A percentile compares a stretch with the other conserved stretches of the same genome.
These are phyloP conservation scores for Beta vulgaris DNA, from an alignment of 148 eudicot species.

Conservation along the genomic window DNA sequence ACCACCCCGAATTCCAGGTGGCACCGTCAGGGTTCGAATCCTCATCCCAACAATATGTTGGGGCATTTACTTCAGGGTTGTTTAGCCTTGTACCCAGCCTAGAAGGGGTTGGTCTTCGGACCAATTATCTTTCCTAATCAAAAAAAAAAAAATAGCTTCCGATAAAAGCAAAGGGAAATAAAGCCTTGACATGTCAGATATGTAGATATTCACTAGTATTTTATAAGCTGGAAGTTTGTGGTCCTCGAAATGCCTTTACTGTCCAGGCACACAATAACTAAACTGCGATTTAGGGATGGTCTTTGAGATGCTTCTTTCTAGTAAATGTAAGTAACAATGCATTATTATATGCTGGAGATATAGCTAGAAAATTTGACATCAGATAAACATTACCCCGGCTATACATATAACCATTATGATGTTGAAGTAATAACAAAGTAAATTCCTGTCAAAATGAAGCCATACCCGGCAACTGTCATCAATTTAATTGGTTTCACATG, in stretches of 20 bases:
- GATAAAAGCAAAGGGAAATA: not conserved
- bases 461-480: constrained; percentile 72
- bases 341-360: not conserved
- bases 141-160: too few relatives aligned
- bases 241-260: not conserved
- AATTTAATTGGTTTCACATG: constrained; percentile 60
- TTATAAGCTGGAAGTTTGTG: not conserved
- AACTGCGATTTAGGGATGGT: not conserved
- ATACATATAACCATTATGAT: not conserved
- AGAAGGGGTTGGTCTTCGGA: too few relatives aligned
- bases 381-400: not conserved
- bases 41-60: too few relatives aligned
- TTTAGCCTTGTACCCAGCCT: too few relatives aligned
- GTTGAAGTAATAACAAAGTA: constrained; percentile 5
- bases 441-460: constrained; percentile 2
- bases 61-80: too few relatives aligned
- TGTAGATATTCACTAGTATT: not conserved
- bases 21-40: too few relatives aligned
- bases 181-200: not conserved
- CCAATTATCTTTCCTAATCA: too few relatives aligned
- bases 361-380: not conserved
- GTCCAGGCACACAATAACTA: not conserved
- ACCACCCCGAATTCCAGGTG: too few relatives aligned
- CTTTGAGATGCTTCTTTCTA: not conserved
- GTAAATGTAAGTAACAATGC: not conserved